Conservation (phyloP, 2,329 filamentous ascomycete species). For the Sclerotinia minor region DNA sequence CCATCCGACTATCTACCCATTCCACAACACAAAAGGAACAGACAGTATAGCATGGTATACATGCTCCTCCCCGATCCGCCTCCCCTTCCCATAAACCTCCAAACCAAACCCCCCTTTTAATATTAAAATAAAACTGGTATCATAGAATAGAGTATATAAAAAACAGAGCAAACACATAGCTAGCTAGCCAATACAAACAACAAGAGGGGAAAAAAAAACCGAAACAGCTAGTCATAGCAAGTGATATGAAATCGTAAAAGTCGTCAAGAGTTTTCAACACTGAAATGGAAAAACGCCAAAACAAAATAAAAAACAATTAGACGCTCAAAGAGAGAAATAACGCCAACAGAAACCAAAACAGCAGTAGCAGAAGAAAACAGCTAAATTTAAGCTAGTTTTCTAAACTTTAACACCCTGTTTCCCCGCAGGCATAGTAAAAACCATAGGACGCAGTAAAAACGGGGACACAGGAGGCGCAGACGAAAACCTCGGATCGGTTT, state of each 20-base stretch:
- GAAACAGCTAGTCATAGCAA: background rate
- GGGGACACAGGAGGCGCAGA: conserved; percentile 2
- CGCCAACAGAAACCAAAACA: background rate
- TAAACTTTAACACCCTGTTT: conserved; percentile 19
- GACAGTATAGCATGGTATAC: background rate
- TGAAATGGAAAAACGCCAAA: background rate
- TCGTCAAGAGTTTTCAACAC: conserved; percentile 11
- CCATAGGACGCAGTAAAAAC: conserved; percentile 13
- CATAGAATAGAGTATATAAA: conserved; percentile 8
- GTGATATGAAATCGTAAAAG: conserved; percentile 5
- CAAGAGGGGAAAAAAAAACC: too few relatives aligned
- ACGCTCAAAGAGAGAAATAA: too few relatives aligned
- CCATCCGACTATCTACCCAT: background rate
- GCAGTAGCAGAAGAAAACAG: too few relatives aligned
- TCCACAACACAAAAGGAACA: background rate
- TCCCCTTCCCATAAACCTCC: background rate
- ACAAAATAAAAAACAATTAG: background rate
- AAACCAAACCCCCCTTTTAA: background rate
- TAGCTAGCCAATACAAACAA: background rate
- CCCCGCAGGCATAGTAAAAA: conserved; percentile 21
- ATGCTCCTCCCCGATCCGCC: too few relatives aligned
- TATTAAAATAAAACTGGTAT: conserved; percentile 18
- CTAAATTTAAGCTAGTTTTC: background rate
- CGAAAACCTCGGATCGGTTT: background rate
- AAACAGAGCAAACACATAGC: background rate